These are phyloP conservation scores for Pleomassaria siparia DNA, from an alignment of 2,329 filamentous ascomycete species.

Conservation along the genomic window DNA sequence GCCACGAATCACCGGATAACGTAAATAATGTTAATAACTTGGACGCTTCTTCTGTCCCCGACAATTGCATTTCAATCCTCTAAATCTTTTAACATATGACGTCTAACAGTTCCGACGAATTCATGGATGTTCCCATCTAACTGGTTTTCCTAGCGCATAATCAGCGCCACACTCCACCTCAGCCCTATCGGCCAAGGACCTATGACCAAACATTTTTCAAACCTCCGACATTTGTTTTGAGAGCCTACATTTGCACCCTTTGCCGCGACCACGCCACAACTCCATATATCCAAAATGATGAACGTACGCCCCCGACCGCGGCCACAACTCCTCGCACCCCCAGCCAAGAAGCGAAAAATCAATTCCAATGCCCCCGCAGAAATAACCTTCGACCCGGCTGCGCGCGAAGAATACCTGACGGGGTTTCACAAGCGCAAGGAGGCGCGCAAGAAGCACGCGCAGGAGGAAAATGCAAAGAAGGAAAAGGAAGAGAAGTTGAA, in stretches of 20 bases:
- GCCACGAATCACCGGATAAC: no score
- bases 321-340: slow-evolving; percentile 23
- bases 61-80: no score
- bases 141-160: background rate
- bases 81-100: background rate
- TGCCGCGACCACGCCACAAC: background rate
- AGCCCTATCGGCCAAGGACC: background rate
- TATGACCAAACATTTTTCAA: no score
- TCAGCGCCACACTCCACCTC: background rate
- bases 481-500: slow-evolving; percentile 75
- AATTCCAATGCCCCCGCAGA: slow-evolving; percentile 69
- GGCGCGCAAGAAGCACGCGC: slow-evolving; percentile 79
- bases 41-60: no score
- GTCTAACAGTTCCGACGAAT: background rate
- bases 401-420: slow-evolving; percentile 84
- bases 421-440: slow-evolving; percentile 97
- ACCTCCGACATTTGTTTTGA: background rate
- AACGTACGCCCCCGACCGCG: background rate
- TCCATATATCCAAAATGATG: background rate
- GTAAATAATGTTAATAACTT: background rate
- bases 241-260: no score
- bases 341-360: slow-evolving; percentile 36
- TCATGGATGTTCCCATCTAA: background rate
- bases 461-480: slow-evolving; percentile 75
- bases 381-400: slow-evolving; percentile 78